Base-by-base conservation (phyloP, 768 basidiomycete species). In the Boletus subcaerulescens region DNA sequence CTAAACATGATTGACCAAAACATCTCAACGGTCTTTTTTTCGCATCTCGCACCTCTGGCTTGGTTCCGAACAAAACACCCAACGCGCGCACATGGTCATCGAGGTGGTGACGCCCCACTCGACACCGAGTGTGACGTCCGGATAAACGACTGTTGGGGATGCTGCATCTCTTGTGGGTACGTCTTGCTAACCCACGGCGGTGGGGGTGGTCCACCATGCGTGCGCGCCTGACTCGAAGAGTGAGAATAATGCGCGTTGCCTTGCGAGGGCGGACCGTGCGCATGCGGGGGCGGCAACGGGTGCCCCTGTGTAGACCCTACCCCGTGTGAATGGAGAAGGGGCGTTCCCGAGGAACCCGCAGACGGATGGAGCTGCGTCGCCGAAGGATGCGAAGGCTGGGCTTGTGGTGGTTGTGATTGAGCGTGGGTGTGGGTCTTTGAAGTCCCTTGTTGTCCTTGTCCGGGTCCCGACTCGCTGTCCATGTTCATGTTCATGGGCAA, bases 131-230 rank as follows among this genome's bases (percentile, higher is more conserved):
- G 78, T 41, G 78, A 75, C 33, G 75, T 71, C 17, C 78, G 71
- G 65, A 80, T 71, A 60, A 80, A 80, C 20, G 78, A 78, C 54
- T 79, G 79, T 31, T 78, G 77, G 41, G 74, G 68, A 10, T 76
- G 65, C 44, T 53, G 70, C 59, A 57, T 54, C 15, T 68, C 63
- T 6, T 59, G 58, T 13, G 55, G 50, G 8, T 66, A 67, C 11
- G 63, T 45, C 32, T 66, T 66, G 14, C 63, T 58, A 26, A 47
- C 52, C 66, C 66, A 67, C 2, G 65, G 64, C 15, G 66, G 66
- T 0, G 56, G 67, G 2, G 66, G 66, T 20, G 66, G 62, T 4
- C 53, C 60, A 10, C 59, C 54, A 45, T 67, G 65, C 31, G 53
- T 9, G 0, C 63, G 60, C 2, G 45, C 40, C 50, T 54, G 57